phyloP scores from a whole-genome alignment of 768 basidiomycete genomes.

The Boletus vermiculosoides region DNA sequence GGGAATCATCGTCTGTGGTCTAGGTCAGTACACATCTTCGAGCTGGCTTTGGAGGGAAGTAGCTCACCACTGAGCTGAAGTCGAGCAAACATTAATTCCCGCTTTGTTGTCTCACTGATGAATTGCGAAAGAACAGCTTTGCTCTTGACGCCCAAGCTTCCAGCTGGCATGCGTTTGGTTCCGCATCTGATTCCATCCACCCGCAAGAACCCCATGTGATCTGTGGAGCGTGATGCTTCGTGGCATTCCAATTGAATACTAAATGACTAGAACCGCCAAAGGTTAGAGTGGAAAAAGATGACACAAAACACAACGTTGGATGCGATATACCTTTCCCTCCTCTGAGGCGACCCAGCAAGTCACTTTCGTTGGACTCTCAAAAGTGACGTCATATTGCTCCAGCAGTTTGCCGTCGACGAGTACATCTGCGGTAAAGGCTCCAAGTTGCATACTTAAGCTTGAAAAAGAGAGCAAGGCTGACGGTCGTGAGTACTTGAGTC shows the following conservation, averaged over 20 bases:
- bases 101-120: background rate
- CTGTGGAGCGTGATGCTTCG: background rate
- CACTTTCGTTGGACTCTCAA: conserved; percentile 6
- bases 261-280: conserved; percentile 8
- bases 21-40: background rate
- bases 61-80: conserved; percentile 19
- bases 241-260: conserved; percentile 13
- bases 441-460: conserved; percentile 13
- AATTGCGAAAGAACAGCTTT: background rate
- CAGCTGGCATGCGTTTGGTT: no score
- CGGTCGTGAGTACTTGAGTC: no score
- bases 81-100: conserved; percentile 16
- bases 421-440: conserved; percentile 11
- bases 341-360: conserved; percentile 26
- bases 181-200: conserved; percentile 11
- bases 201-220: background rate
- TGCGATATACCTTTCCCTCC: conserved; percentile 17
- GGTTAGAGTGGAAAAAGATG: background rate
- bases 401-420: conserved; percentile 14
- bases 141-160: background rate
- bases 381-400: conserved; percentile 12
- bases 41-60: no score
- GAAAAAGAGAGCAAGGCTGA: background rate
- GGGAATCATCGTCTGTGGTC: conserved; percentile 21
- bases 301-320: background rate